Evolutionary conservation across 768 basidiomycete genomes (phyloP).

Genomic region (Sarcomyxa edulis): DNA sequence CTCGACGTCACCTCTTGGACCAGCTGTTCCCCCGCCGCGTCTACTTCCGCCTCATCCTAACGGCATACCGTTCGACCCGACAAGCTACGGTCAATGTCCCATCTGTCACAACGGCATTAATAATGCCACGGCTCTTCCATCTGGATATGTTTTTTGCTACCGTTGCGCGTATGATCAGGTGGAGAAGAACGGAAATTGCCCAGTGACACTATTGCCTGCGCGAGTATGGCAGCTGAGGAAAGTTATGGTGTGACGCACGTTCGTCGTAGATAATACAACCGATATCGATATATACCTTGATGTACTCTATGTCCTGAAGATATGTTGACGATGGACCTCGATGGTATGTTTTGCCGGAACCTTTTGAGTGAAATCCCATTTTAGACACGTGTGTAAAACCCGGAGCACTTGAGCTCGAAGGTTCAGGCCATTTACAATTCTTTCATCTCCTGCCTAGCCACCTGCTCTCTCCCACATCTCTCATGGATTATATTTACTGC

Average conservation of each 20-base stretch:
- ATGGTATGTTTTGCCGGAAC: too few species aligned
- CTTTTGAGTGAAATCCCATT: too few species aligned
- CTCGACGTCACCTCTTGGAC: constrained; percentile 56
- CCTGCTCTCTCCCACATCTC: constrained; percentile 2
- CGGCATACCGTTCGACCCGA: constrained; percentile 57
- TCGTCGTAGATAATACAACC: constrained; percentile 26
- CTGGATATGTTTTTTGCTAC: constrained; percentile 94
- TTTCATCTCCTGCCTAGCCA: too few species aligned
- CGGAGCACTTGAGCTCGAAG: neutral
- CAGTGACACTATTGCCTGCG: constrained; percentile 77
- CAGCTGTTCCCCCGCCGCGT: constrained; percentile 70
- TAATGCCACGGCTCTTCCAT: constrained; percentile 88
- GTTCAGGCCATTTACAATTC: constrained; percentile 2
- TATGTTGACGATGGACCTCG: constrained; percentile 7
- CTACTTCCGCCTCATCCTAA: constrained; percentile 72
- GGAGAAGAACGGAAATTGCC: constrained; percentile 73
- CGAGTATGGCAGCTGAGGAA: constrained; percentile 82
- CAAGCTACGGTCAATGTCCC: constrained; percentile 78
- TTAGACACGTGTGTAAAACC: constrained; percentile 21
- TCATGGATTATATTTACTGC: neutral
- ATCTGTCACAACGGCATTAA: constrained; percentile 67
- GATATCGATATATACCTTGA: constrained; percentile 19
- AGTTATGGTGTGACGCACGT: constrained; percentile 70
- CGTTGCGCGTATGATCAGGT: constrained; percentile 84
- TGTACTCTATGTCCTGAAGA: too few species aligned